Percentiles rank a stretch among this genome's conserved stretches.
phyloP scores from a whole-genome alignment of 2,329 filamentous ascomycete genomes.

The Talaromyces funiculosus region DNA sequence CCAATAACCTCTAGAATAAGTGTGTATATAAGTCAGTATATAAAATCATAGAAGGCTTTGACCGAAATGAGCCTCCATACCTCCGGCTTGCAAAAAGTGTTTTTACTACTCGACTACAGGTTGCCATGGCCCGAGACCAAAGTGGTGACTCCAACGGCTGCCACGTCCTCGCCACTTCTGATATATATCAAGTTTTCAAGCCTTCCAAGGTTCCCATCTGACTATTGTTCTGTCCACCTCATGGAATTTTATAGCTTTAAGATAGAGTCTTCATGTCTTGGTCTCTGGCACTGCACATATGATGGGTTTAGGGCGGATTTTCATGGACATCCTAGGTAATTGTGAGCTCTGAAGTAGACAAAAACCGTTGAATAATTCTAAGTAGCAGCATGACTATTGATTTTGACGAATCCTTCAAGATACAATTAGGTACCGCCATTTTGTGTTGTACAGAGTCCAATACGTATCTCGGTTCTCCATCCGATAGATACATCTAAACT shows the following conservation, averaged over 20 bases:
- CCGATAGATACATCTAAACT: not conserved
- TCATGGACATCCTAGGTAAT: not conserved
- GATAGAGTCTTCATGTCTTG: not conserved
- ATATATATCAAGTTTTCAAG: not conserved
- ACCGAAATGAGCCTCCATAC: not conserved
- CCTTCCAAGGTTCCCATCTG: not conserved
- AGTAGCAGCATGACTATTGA: too few species aligned
- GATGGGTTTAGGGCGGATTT: not conserved
- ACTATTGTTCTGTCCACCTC: not conserved
- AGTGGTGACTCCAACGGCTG: not conserved
- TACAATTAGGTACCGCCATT: too few species aligned
- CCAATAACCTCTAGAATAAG: conserved; percentile 20
- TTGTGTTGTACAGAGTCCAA: not conserved
- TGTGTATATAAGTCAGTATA: not conserved
- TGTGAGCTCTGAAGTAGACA: not conserved
- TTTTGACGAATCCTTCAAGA: too few species aligned
- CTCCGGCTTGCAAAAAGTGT: not conserved
- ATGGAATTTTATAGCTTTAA: not conserved
- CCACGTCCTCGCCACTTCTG: not conserved
- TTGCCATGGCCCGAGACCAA: not conserved
- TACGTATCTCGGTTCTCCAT: not conserved
- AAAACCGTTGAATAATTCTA: too few species aligned
- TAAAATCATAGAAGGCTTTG: not conserved
- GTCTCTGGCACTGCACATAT: not conserved
- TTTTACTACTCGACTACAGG: not conserved